phyloP scores from a whole-genome alignment of 805 yeast species.

The Cyberlindnera misumaiensis region DNA sequence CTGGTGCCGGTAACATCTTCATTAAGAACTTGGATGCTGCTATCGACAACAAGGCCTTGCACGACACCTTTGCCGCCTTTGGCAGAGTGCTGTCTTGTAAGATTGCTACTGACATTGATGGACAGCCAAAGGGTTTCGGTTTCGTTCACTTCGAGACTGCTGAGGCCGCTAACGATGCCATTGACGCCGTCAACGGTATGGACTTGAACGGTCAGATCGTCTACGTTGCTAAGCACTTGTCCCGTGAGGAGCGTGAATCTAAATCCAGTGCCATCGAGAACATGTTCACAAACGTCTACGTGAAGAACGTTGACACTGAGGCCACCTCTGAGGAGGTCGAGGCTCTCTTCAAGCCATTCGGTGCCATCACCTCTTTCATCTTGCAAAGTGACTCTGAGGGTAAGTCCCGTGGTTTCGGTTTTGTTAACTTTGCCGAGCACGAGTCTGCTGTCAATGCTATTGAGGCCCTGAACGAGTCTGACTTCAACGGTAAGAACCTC shows the following conservation, averaged over 20 bases:
- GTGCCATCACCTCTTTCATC: constrained; percentile 80
- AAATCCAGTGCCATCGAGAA: constrained; percentile 86
- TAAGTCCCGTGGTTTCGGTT: constrained; percentile 93
- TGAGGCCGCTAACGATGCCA: constrained; percentile 90
- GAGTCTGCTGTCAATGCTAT: constrained; percentile 87
- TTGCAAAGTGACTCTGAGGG: constrained; percentile 73
- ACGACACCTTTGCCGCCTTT: constrained; percentile 95
- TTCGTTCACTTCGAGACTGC: constrained; percentile 93
- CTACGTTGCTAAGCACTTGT: constrained; percentile 88
- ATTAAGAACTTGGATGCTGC: constrained; percentile 98
- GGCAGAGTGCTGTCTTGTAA: constrained; percentile 95
- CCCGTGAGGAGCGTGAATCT: constrained; percentile 90
- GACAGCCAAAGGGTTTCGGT: constrained; percentile 92
- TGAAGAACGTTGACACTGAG: constrained; percentile 78
- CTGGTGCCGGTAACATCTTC: constrained; percentile 94
- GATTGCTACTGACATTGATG: constrained; percentile 91
- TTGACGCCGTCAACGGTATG: constrained; percentile 98
- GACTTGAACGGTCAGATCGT: constrained; percentile 93
- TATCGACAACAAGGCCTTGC: constrained; percentile 97
- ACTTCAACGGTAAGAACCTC: constrained; percentile 75
- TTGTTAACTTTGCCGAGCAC: constrained; percentile 85
- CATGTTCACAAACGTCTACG: constrained; percentile 92
- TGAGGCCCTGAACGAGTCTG: constrained; percentile 83
- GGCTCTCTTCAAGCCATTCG: constrained; percentile 65
- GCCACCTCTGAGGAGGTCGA: constrained; percentile 65